A percentile compares a stretch with the other conserved stretches of the same genome.
phyloP scores from a whole-genome alignment of 2,329 filamentous ascomycete genomes.

The Alternaria brassicicola region DNA sequence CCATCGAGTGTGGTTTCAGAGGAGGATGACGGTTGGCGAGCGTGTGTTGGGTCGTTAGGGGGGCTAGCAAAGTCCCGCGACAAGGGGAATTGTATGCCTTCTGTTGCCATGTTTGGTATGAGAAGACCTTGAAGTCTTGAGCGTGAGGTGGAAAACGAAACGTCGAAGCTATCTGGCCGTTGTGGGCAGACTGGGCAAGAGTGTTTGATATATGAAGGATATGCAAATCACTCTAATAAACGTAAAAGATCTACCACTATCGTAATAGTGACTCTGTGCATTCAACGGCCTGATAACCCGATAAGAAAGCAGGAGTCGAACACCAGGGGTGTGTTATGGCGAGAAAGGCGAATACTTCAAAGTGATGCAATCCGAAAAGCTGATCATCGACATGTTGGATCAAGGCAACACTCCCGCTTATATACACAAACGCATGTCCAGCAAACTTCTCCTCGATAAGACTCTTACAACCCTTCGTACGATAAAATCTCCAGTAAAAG shows the following conservation, averaged over 20 bases:
- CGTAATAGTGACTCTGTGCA: neutral
- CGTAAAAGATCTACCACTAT: neutral
- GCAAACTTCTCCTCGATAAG: neutral
- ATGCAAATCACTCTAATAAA: neutral
- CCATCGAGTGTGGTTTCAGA: constrained; percentile 22
- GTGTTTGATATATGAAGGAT: neutral
- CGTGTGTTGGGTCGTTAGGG: constrained; percentile 1
- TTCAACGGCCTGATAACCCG: neutral
- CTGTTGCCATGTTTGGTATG: constrained; percentile 19
- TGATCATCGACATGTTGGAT: neutral
- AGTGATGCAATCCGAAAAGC: neutral
- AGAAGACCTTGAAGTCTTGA: neutral
- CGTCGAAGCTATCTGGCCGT: neutral
- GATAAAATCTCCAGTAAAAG: neutral
- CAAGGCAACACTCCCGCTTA: neutral
- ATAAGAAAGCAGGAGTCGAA: neutral
- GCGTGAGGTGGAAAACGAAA: neutral
- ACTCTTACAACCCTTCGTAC: neutral
- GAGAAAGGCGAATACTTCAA: neutral
- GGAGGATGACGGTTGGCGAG: constrained; percentile 19
- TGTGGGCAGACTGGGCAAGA: neutral
- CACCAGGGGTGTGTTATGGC: neutral
- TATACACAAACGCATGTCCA: neutral
- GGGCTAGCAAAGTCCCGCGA: constrained; percentile 22
- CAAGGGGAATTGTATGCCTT: constrained; percentile 17